Evolutionary conservation across 805 yeast species (phyloP).

Genomic region (Kregervanrija pseudodelftensis): DNA sequence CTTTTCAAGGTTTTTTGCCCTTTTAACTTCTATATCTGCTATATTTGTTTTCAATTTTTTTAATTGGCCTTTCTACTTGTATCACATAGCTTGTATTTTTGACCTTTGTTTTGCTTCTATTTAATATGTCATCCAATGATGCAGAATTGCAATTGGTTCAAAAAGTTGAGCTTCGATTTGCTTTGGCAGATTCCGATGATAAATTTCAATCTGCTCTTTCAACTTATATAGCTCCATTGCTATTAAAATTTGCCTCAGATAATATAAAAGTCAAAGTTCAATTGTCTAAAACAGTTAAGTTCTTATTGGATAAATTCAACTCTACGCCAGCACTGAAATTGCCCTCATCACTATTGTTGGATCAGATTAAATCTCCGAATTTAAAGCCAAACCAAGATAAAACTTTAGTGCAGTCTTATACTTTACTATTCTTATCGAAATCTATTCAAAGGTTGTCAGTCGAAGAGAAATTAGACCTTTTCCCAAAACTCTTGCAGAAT

Average conservation of each 20-base stretch:
- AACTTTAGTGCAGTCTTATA: constrained; percentile 49
- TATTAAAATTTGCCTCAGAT: constrained; percentile 71
- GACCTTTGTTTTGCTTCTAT: no score
- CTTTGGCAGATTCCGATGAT: constrained; percentile 61
- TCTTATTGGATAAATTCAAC: constrained; percentile 59
- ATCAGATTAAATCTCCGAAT: constrained; percentile 56
- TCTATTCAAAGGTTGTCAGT: constrained; percentile 50
- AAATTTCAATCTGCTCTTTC: constrained; percentile 57
- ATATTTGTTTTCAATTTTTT: no score
- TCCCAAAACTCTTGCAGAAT: constrained; percentile 42
- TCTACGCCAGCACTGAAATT: constrained; percentile 47
- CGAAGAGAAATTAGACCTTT: constrained; percentile 31
- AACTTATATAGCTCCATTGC: constrained; percentile 65
- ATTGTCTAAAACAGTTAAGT: constrained; percentile 54
- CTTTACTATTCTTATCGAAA: constrained; percentile 58
- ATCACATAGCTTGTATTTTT: no score
- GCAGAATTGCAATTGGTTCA: constrained; percentile 57
- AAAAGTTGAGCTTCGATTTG: constrained; percentile 76
- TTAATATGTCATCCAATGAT: no score
- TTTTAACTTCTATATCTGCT: no score
- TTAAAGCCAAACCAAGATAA: constrained; percentile 35
- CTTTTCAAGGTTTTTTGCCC: no score
- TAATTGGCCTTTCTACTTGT: no score
- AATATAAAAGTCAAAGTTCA: constrained; percentile 59
- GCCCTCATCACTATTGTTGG: constrained; percentile 56